Base-by-base conservation (phyloP, 2,329 filamentous ascomycete species). In the Paracorniculantispora psalliotae region DNA sequence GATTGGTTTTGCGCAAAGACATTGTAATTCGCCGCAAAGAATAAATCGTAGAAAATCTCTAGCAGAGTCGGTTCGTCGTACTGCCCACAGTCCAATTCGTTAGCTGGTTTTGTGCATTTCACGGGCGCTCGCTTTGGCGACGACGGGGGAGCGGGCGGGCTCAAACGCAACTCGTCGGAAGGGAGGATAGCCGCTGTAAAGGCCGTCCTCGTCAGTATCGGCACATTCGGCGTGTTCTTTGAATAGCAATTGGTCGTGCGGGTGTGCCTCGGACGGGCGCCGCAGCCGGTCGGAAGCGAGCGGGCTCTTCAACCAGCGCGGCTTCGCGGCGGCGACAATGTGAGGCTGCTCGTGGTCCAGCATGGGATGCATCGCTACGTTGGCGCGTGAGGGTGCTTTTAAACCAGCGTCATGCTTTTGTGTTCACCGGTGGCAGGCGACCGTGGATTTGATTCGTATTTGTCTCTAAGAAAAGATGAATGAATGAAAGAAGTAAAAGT, bases 1-100 rank as follows among this genome's bases (percentile, higher is more conserved):
- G 67, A 52, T 48, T 70, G 68, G 5, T 59, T 70, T 44, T 69
- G 64, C 13, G 67, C 66, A 64, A 88, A 88, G 13, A 85, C 84
- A 4, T 82, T 83, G 57, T 88, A 74, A 64, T 88, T 88, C 59
- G 84, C 85, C 7, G 87, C 73, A 35, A 75, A 75, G 65, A 74
- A 74, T 0, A 75, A 67, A 57, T 75, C 73, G 52, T 69, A 75
- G 62, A 75, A 74, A 8, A 74, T 67, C 56, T 75, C 73, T 0
- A 75, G 67, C 4, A 72, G 61, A 35, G 68, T 73, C 0, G 72
- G 70, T 59, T 75, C 72, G 52, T 70, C 68, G 37, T 73, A 57
- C 48, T 60, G n/a, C n/a, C n/a, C n/a, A n/a, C n/a, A n/a, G n/a
- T n/a, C n/a, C n/a, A n/a, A n/a, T n/a, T n/a, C n/a, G n/a, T n/a